Evolutionary conservation across 1,284 basidiomycete genomes (phyloP), one percentile per base, ranked within the genome.

Genomic region (Veloboletus limbatus): DNA sequence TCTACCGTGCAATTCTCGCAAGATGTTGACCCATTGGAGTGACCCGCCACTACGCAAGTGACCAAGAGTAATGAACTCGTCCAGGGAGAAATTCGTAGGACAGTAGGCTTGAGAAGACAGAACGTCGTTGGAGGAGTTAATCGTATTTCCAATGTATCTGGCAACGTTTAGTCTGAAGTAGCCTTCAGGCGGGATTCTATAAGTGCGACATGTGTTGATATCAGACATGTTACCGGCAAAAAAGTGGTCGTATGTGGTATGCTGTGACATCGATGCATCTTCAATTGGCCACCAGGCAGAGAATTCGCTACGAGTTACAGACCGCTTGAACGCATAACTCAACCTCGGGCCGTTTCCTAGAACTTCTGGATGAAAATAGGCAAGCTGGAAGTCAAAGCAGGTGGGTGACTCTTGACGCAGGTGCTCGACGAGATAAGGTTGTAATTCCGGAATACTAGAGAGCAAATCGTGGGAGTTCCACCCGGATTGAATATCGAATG

Each of bases 1-100:
- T 10, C 63, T 58, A 11, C 65, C 60, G 9, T 58, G 59, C 14
- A 77, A 43, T 46, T 69, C 74, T 14, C 66, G 62, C 4, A 66
- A 51, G 6, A 79, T 71, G 45, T 78, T 79, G 27, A 71, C 49
- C 76, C 76, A 79, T 37, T 79, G 75, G 0, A 77, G 48, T 0
- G 55, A 56, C 3, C 59, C 50, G 2, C 77, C 75, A 21, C 69
- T 67, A 4, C 76, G 70, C 26, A 79, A 52, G 28, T 58, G 58
- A 0, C 66, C 68, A 43, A 73, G 75, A 0, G 70, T 59, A 6
- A 68, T 56, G 30, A 67, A 71, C 47, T 79, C 75, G 27, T 77
- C 72, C 1, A 71, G 48, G n/a, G 51, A 59, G 2, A 76, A 43
- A 3, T 67, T 58, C 1, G 33, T n/a, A 1, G 65, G 65, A 45